Evolutionary conservation across 306 rosid genomes (phyloP).

Genomic region (Quercus alba): DNA sequence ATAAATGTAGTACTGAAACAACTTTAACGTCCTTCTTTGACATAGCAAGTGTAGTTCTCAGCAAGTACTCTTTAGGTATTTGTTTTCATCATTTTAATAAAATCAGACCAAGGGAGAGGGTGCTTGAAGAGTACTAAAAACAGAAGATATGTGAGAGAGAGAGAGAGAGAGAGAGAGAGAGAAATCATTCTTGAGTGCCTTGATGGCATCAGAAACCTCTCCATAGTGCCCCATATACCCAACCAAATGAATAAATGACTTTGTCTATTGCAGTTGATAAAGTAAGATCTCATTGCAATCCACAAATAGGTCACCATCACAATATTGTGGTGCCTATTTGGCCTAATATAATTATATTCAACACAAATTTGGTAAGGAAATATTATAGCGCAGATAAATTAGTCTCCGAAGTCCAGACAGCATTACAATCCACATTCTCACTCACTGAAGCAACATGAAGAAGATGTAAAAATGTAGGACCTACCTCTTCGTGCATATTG

Average conservation of each 20-base stretch:
- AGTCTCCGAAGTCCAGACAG: background rate
- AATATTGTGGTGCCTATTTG: background rate
- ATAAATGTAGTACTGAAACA: background rate
- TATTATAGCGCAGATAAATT: background rate
- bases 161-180: too few species aligned
- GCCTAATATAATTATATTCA: background rate
- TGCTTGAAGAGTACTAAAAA: background rate
- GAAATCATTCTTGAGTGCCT: background rate
- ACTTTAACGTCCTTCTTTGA: background rate
- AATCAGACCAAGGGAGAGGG: background rate
- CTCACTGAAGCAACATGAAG: background rate
- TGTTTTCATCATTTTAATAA: background rate
- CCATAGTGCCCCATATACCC: background rate
- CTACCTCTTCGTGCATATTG: conserved; percentile 88
- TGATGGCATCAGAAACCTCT: background rate
- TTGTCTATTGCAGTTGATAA: background rate
- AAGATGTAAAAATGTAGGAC: conserved; percentile 1
- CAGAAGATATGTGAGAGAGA: too few species aligned
- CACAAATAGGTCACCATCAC: background rate
- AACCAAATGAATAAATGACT: background rate
- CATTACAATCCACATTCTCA: background rate
- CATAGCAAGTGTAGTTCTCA: background rate
- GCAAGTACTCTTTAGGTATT: background rate
- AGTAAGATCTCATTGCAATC: background rate
- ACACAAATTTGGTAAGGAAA: background rate